Evolutionary conservation across 345 rosid species (phyloP).

Genomic region (Angophora floribunda): DNA sequence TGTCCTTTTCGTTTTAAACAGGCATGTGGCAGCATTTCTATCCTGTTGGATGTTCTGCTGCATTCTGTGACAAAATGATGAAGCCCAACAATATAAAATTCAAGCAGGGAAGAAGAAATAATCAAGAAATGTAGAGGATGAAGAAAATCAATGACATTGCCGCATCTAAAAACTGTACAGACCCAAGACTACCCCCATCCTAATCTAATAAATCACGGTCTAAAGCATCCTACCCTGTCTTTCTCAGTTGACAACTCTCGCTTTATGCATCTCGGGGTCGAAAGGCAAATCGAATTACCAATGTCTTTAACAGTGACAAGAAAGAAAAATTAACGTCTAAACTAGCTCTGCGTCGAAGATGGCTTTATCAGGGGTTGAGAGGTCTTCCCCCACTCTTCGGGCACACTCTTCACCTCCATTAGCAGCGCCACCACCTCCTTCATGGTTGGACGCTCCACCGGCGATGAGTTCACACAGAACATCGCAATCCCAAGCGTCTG

Average conservation of each 20-base stretch:
- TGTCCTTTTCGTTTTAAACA: neutral
- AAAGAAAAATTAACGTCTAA: neutral
- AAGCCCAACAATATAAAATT: no score
- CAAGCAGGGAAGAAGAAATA: neutral
- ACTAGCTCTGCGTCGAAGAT: conserved; percentile 45
- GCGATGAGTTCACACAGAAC: conserved; percentile 91
- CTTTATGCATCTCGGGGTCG: neutral
- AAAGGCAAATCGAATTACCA: neutral
- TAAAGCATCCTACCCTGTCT: neutral
- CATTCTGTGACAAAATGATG: neutral
- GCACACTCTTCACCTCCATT: conserved; percentile 82
- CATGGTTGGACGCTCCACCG: conserved; percentile 83
- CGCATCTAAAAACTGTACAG: conserved; percentile 41
- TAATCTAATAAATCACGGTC: neutral
- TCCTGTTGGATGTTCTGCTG: neutral
- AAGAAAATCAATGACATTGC: conserved; percentile 16
- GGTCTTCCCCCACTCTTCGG: conserved; percentile 89
- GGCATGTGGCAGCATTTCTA: neutral
- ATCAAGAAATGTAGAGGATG: neutral
- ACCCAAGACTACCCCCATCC: neutral
- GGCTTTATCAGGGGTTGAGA: conserved; percentile 88
- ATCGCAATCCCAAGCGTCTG: conserved; percentile 89
- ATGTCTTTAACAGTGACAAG: neutral
- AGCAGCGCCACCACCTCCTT: conserved; percentile 91
- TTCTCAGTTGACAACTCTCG: neutral